Conservation (phyloP, 371 early-diverging fungal genomes). For the Apophysomyces ossiformis region DNA sequence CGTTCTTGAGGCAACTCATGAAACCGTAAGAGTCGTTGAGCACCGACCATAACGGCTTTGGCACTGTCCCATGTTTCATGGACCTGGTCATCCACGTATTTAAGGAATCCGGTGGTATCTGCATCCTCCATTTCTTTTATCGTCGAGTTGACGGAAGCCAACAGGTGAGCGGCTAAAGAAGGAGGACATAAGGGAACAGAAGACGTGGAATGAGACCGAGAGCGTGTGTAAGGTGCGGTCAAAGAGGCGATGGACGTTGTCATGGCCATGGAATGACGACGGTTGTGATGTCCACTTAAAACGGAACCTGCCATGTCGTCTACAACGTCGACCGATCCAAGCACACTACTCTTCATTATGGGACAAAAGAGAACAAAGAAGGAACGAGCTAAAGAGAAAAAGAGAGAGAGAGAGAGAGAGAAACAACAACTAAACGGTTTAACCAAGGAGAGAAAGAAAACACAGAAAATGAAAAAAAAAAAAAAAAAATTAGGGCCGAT, state of each 20-base stretch:
- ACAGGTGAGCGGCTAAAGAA: conserved; percentile 17
- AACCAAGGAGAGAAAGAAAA: not conserved
- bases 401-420: not conserved
- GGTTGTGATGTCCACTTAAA: conserved; percentile 1
- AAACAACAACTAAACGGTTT: not conserved
- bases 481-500: conserved; percentile 3
- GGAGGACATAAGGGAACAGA: conserved; percentile 4
- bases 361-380: not conserved
- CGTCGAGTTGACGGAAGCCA: conserved; percentile 25
- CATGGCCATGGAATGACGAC: conserved; percentile 6
- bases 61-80: conserved; percentile 53
- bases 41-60: conserved; percentile 58
- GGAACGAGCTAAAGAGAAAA: not conserved
- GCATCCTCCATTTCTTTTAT: conserved; percentile 36
- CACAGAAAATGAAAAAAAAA: not conserved
- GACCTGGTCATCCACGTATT: conserved; percentile 44
- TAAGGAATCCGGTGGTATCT: conserved; percentile 38
- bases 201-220: conserved; percentile 22
- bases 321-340: not conserved
- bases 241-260: not conserved
- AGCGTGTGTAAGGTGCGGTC: conserved; percentile 15
- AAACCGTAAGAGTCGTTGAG: conserved; percentile 56
- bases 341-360: not conserved
- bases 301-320: not conserved
- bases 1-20: conserved; percentile 65